Evolutionary conservation across 2,329 filamentous ascomycete genomes (phyloP), one percentile per base, ranked within the genome.

Genomic region (Xylaria sp.): DNA sequence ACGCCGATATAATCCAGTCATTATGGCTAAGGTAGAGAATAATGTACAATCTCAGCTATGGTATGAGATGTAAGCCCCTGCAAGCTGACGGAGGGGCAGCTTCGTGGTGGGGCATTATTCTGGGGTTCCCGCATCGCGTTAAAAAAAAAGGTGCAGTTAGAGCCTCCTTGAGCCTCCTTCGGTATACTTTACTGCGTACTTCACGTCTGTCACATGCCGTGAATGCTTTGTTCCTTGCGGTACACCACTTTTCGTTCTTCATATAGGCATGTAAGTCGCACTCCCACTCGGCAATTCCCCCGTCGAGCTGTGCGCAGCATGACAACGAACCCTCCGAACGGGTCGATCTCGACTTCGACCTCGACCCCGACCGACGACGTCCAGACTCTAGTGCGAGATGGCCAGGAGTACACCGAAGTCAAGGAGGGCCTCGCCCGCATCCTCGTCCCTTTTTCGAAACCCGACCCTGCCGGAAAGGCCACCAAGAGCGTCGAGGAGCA

Each of bases 371-470:
- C 77, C 50, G 74, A 75, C 60, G 75, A 77, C 23, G 75, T 78
- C 32, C 76, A 80, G 68, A 77, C 73, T 41, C 73, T 83, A 63
- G 72, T 72, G 20, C 77, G 79, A 69, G 80, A 85, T 66, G 86
- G 83, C 43, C 81, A 84, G 73, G 80, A 83, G 34, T 88, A 85
- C 72, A 82, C 80, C 23, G 84, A 84, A 15, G 80, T 89, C 4
- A 83, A 80, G 68, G 87, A 89, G 71, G 87, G 87, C 0, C 83
- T 85, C 56, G 87, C 85, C n/a, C 83, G 83, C 36, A 89, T 89
- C 52, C 77, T 88, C 50, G 84, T 86, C 20, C 87, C 85, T 9
- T 81, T 68, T n/a, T 68, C 72, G 6, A 70, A 70, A 20, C 72
- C 83, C 53, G 80, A 81, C 7, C 78, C 80, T 25, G 69, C 72